Evolutionary conservation across 305 asterid species (phyloP).

Genomic region (Rubia tinctorum): DNA sequence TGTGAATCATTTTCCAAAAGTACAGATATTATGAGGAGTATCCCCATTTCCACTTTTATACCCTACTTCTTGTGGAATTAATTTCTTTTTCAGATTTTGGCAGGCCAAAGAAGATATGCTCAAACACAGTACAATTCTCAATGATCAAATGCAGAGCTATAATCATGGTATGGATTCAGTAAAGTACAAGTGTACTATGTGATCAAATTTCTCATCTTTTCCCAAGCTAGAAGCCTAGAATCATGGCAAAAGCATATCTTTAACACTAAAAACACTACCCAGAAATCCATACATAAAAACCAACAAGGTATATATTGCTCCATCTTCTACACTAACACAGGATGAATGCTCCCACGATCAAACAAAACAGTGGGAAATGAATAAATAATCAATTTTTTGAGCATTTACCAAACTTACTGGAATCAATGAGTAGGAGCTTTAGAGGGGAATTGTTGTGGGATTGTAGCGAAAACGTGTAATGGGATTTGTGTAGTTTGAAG

Average conservation of each 20-base stretch:
- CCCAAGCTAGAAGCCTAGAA: not conserved
- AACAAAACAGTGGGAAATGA: not conserved
- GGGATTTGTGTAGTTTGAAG: not conserved
- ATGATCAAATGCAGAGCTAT: not conserved
- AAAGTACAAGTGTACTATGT: not conserved
- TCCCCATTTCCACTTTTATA: not conserved
- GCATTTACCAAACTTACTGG: constrained; percentile 4
- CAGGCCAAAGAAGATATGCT: not conserved
- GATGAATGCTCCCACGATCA: constrained; percentile 6
- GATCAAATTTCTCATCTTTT: not conserved
- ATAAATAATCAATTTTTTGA: constrained; percentile 4
- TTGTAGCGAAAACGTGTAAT: not conserved
- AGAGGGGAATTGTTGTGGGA: not conserved
- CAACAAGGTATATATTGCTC: not conserved
- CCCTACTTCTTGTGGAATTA: not conserved
- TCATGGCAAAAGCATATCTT: not conserved
- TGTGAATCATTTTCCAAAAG: not conserved
- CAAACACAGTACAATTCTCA: not conserved
- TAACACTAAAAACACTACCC: not conserved
- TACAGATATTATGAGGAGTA: not conserved
- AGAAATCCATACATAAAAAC: not conserved
- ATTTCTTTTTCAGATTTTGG: constrained; percentile 6
- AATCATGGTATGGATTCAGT: constrained; percentile 1
- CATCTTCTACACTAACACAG: constrained; percentile 1
- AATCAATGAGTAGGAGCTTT: constrained; percentile 1